A percentile compares a stretch with the other conserved stretches of the same genome.
Conservation (phyloP, 1,284 basidiomycete species). For the Sanghuangporus sanghuang region DNA sequence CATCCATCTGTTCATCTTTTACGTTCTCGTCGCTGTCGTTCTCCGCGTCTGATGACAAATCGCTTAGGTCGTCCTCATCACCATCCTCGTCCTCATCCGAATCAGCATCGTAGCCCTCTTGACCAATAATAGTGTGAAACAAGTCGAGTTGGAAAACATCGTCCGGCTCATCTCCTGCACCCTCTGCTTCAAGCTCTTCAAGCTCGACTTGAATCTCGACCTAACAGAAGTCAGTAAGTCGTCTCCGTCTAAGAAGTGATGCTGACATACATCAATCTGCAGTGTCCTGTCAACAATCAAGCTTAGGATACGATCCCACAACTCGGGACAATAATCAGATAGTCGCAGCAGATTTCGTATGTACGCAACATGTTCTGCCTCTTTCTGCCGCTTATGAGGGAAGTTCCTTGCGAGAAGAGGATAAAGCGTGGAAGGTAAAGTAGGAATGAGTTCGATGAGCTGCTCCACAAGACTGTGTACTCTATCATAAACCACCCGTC, state of each 20-base stretch:
- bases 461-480: conserved; percentile 83
- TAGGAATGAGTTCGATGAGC: conserved; percentile 85
- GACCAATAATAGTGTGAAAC: conserved; percentile 75
- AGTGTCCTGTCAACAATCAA: conserved; percentile 89
- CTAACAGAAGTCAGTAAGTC: conserved; percentile 34
- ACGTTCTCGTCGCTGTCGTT: conserved; percentile 43
- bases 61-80: conserved; percentile 50
- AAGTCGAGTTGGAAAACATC: conserved; percentile 78
- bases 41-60: conserved; percentile 65
- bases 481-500: conserved; percentile 81
- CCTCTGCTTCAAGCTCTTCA: conserved; percentile 83
- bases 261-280: conserved; percentile 81
- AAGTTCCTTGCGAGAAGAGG: conserved; percentile 83
- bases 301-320: conserved; percentile 80
- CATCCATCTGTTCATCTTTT: conserved; percentile 11
- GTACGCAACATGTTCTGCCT: conserved; percentile 82
- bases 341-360: conserved; percentile 87
- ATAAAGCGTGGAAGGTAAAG: conserved; percentile 79
- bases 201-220: conserved; percentile 96
- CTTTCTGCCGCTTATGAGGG: conserved; percentile 89
- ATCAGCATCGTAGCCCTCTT: conserved; percentile 55
- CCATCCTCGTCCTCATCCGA: conserved; percentile 48
- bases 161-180: conserved; percentile 45
- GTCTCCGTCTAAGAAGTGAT: neutral
- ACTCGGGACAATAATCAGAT: conserved; percentile 86